Evolutionary conservation across 768 basidiomycete species (phyloP), one percentile per base, ranked within the genome.

Genomic region (Cyclocybe cylindracea): DNA sequence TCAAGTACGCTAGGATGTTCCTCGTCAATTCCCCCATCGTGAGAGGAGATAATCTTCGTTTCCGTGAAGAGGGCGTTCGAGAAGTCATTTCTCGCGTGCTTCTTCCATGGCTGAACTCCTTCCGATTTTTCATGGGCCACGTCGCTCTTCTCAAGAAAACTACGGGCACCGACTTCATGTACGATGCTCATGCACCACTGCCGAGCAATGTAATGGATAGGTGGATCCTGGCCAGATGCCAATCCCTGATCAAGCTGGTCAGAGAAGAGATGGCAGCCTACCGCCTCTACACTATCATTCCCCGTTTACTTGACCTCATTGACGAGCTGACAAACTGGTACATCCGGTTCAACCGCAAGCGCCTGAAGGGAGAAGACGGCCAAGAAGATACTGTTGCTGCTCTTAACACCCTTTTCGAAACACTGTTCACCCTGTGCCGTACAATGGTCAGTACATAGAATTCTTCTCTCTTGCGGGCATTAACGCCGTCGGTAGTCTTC

Each of bases 261-360:
- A 84, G 85, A 54, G 78, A 88, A 64, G 96, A 99, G 75, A 99
- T 98, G 97, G 88, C 89, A 10, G 93, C 94, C 13, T 99, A 99
- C 72, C 83, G 95, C 57, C 82, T 99, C 10, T 98, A 98, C 73
- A 98, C 94, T 57, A 90, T 99, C 75, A 93, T 98, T 56, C 94
- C 94, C n/a, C 85, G 93, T 33, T 77, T 98, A 38, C 77, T 98
- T 52, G 89, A 91, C 57, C 85, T 99, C 51, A 82, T 99, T 31
- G 93, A 96, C 59, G 97, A 98, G 69, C 78, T 98, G 53, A 99
- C 97, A 16, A 99, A 99, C 67, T 98, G 95, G 94, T 99, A 99
- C 72, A 98, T 99, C 66, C 93, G 97, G 43, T 98, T 98, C 77
- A 99, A 99, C 72, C 86, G 97, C 39, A 88, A 87, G 59, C 83